Percentiles rank a stretch among this genome's conserved stretches.
phyloP scores from a whole-genome alignment of 495 filamentous ascomycete genomes.

The Penicillium bovifimosum region DNA sequence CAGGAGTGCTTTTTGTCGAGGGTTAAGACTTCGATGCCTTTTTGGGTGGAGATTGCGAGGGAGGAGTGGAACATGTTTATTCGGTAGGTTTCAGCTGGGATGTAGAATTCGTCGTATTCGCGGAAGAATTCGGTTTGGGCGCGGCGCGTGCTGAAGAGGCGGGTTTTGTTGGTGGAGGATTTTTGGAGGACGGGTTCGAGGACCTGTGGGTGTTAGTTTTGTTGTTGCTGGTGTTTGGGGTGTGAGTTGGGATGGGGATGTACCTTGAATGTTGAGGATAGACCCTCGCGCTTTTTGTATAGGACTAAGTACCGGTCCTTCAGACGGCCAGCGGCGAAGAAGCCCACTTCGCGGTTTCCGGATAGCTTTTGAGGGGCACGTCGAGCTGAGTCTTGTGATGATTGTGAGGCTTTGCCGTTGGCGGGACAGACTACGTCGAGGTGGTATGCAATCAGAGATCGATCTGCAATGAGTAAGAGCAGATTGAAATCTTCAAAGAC shows the following conservation, averaged over 20 bases:
- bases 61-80: constrained; percentile 94
- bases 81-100: constrained; percentile 90
- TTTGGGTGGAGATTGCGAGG: constrained; percentile 82
- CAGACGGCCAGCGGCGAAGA: constrained; percentile 93
- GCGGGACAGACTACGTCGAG: constrained; percentile 81
- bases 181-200: constrained; percentile 94
- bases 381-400: constrained; percentile 54
- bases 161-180: constrained; percentile 47
- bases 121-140: constrained; percentile 93
- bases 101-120: constrained; percentile 98
- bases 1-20: constrained; percentile 92
- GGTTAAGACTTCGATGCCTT: constrained; percentile 93
- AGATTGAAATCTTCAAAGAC: constrained; percentile 94
- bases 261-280: constrained; percentile 87
- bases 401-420: constrained; percentile 52
- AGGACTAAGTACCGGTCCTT: constrained; percentile 92
- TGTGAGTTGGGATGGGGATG: background rate
- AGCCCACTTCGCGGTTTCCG: constrained; percentile 81
- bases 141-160: constrained; percentile 58
- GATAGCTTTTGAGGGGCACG: constrained; percentile 88
- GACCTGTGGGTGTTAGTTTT: constrained; percentile 41
- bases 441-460: constrained; percentile 87
- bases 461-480: constrained; percentile 84
- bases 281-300: constrained; percentile 91
- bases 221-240: background rate